A percentile compares a stretch with the other conserved stretches of the same genome.
Conservation (phyloP, 2,329 filamentous ascomycete species). For the Magnaporthiopsis poae region DNA sequence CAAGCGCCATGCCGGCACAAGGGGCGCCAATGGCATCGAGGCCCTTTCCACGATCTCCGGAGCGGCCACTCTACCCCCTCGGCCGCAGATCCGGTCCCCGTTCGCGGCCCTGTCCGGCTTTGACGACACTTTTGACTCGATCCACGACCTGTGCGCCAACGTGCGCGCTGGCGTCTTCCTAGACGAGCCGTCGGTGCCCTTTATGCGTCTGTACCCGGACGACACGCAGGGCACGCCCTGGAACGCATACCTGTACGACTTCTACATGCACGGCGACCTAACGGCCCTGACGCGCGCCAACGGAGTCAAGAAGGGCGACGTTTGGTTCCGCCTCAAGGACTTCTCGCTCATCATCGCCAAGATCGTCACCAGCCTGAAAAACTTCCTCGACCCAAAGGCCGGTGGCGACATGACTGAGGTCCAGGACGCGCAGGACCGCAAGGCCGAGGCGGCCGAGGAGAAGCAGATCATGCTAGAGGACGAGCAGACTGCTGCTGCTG, state of each 20-base stretch:
- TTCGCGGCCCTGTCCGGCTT: slow-evolving; percentile 65
- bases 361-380: slow-evolving; percentile 55
- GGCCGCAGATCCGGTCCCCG: slow-evolving; percentile 44
- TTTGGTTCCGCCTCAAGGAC: slow-evolving; percentile 63
- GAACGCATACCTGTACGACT: slow-evolving; percentile 65
- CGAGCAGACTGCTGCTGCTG: slow-evolving; percentile 36
- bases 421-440: slow-evolving; percentile 24
- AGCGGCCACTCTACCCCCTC: background rate
- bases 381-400: slow-evolving; percentile 42
- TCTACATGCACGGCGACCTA: slow-evolving; percentile 63
- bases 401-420: slow-evolving; percentile 40
- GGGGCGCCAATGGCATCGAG: slow-evolving; percentile 6
- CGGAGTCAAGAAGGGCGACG: slow-evolving; percentile 52
- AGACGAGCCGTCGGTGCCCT: slow-evolving; percentile 62
- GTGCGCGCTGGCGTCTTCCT: slow-evolving; percentile 62
- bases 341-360: slow-evolving; percentile 53
- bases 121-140: slow-evolving; percentile 51
- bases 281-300: slow-evolving; percentile 53
- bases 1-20: slow-evolving; percentile 31
- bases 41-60: background rate
- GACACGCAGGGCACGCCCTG: slow-evolving; percentile 38
- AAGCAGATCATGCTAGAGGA: slow-evolving; percentile 7
- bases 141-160: slow-evolving; percentile 58
- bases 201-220: slow-evolving; percentile 51
- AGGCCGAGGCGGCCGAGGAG: slow-evolving; percentile 9